A percentile compares a stretch with the other conserved stretches of the same genome.
These are phyloP conservation scores for Skeletonema costatum DNA, from an alignment of 108 stramenopile species.

Conservation along the genomic window DNA sequence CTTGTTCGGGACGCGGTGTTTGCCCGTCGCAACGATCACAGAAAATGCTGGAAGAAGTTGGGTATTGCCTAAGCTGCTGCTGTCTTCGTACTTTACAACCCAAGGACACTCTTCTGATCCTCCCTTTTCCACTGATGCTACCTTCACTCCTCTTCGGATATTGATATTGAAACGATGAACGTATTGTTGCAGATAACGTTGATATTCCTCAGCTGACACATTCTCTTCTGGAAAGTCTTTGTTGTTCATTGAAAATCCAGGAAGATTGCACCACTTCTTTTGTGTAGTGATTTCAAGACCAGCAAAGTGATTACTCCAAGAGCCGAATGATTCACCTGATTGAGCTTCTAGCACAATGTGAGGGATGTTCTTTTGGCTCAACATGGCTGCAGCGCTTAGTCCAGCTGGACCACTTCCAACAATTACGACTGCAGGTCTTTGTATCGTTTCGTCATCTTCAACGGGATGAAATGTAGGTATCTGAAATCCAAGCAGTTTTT, in stretches of 20 bases:
- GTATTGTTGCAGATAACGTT: constrained; percentile 46
- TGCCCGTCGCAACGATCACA: constrained; percentile 56
- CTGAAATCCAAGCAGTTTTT: constrained; percentile 39
- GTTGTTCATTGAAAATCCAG: constrained; percentile 44
- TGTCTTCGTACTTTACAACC: constrained; percentile 20
- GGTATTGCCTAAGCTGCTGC: not conserved
- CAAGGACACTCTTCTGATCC: constrained; percentile 32
- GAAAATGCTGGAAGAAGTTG: constrained; percentile 30
- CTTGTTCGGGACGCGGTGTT: constrained; percentile 38
- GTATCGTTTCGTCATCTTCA: not conserved
- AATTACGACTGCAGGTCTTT: constrained; percentile 35
- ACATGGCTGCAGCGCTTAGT: constrained; percentile 33
- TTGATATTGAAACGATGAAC: constrained; percentile 43
- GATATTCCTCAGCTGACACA: constrained; percentile 48
- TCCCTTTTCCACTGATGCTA: constrained; percentile 34
- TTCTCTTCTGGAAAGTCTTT: constrained; percentile 39
- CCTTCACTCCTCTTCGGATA: constrained; percentile 46
- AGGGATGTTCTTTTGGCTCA: constrained; percentile 34
- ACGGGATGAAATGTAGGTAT: constrained; percentile 40
- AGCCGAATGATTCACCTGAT: constrained; percentile 37
- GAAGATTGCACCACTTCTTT: constrained; percentile 54
- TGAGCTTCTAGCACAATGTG: constrained; percentile 45
- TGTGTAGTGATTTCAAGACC: constrained; percentile 52
- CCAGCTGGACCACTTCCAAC: constrained; percentile 54
- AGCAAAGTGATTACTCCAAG: constrained; percentile 45